A percentile compares a stretch with the other conserved stretches of the same genome.
Evolutionary conservation across 1,284 basidiomycete species (phyloP).

Genomic region (Ustilago sp.): DNA sequence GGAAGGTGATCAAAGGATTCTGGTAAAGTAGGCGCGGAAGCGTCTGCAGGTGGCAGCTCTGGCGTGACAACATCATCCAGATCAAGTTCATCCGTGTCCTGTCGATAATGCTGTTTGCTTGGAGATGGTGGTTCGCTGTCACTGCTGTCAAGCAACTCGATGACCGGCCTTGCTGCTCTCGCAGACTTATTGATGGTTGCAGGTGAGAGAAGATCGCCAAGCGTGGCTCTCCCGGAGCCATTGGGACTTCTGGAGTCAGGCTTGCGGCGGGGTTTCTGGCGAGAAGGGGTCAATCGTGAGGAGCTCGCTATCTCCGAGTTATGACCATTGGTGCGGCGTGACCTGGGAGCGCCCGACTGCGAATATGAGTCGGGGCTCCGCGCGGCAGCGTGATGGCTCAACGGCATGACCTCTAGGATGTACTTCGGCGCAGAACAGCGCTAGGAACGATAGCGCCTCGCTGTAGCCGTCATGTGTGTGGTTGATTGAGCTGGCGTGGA

Average conservation of each 20-base stretch:
- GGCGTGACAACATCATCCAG: conserved; percentile 31
- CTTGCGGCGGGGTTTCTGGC: neutral
- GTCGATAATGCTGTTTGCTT: neutral
- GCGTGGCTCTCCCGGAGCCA: neutral
- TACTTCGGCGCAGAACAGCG: conserved; percentile 22
- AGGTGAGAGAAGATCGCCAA: conserved; percentile 17
- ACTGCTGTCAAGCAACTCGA: conserved; percentile 37
- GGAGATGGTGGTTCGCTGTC: conserved; percentile 14
- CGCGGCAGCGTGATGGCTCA: conserved; percentile 18
- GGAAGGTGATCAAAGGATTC: neutral
- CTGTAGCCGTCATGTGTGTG: conserved; percentile 21
- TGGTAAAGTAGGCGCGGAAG: conserved; percentile 10
- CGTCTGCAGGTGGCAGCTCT: conserved; percentile 30
- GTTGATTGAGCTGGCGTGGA: neutral
- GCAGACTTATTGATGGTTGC: neutral
- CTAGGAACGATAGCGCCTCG: conserved; percentile 7
- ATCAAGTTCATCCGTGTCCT: neutral
- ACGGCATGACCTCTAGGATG: conserved; percentile 26
- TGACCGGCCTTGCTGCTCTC: conserved; percentile 11
- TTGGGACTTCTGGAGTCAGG: conserved; percentile 1
- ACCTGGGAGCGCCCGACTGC: neutral
- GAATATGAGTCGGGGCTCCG: neutral
- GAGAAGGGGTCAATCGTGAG: conserved; percentile 15
- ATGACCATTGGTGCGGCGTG: conserved; percentile 7
- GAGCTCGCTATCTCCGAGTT: conserved; percentile 15